Evolutionary conservation across 2,329 filamentous ascomycete species (phyloP), one percentile per base, ranked within the genome.

Genomic region (Fusarium aywerte): DNA sequence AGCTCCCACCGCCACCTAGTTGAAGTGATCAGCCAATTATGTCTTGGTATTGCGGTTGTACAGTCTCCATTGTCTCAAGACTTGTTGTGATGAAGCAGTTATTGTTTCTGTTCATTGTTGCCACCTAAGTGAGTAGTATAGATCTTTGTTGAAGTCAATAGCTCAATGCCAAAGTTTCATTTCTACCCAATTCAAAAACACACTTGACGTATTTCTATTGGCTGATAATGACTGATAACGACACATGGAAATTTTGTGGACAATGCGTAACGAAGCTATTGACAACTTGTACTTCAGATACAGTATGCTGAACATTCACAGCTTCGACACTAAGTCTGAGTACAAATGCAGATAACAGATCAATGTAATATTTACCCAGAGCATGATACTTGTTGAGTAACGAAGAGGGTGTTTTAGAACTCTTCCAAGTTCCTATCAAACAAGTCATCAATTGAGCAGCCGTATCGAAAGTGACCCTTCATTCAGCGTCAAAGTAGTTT

Each of bases 1-100:
- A 73, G 69, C 70, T 73, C 23, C 55, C 55, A 44, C 48, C 36
- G 35, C 40, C 38, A 58, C 52, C 47, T 38, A 10, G 25, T 33
- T 51, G 55, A 25, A 32, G 35, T 53, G 21, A 31, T 50, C 35
- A 29, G 38, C 32, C 44, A 44, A 43, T 40, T 55, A 50, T 7
- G 32, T 48, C 7, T 23, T 27, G 15, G 35, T 36, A 51, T 38
- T 57, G 43, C 45, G 31, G 29, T 32, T 48, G 31, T 16, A 25
- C 18, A n/a, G n/a, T n/a, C n/a, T n/a, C 47, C 32, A 36, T 47
- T 25, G 21, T 31, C 33, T 33, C n/a, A 12, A 47, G 27, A 43
- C 23, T 45, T 43, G 29, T 20, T 7, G 29, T 39, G 15, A 33
- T 39, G 15, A 38, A 54, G 11, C 15, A 40, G 6, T 39, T 18